Conservation (phyloP, 306 rosid genomes). For the Aeschynomene evenia region DNA sequence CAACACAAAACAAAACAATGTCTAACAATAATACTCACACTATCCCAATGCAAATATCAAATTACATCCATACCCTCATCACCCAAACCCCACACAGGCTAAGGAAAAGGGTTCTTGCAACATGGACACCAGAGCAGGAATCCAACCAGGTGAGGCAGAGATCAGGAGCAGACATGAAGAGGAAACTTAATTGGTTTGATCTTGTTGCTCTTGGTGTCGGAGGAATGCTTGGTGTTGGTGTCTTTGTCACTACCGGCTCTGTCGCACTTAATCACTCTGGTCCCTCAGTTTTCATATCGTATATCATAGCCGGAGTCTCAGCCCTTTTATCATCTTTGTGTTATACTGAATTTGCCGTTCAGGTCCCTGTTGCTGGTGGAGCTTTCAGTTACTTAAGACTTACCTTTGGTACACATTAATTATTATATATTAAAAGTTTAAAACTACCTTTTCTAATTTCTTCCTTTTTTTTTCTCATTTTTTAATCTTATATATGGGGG, state of each 20-base stretch:
- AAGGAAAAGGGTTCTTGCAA: constrained; percentile 80
- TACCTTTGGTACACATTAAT: constrained; percentile 61
- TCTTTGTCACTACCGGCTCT: constrained; percentile 84
- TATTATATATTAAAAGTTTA: too few relatives aligned
- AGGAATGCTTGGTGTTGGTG: constrained; percentile 98
- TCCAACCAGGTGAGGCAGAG: constrained; percentile 82
- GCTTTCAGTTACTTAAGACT: constrained; percentile 90
- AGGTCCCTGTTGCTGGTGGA: constrained; percentile 94
- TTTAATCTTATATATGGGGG: too few relatives aligned
- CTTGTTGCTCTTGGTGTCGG: constrained; percentile 84
- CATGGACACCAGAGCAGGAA: constrained; percentile 92
- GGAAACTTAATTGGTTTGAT: constrained; percentile 83
- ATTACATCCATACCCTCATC: constrained; percentile 63
- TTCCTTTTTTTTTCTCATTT: too few relatives aligned
- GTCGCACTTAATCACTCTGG: constrained; percentile 68
- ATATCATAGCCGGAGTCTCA: constrained; percentile 79
- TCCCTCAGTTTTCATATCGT: constrained; percentile 81
- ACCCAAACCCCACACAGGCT: constrained; percentile 84
- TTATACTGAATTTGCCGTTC: constrained; percentile 90
- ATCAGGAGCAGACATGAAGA: constrained; percentile 92
- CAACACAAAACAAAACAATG: constrained; percentile 31
- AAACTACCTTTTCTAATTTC: too few relatives aligned
- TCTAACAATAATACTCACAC: constrained; percentile 26
- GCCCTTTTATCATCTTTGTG: constrained; percentile 91
- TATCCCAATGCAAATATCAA: constrained; percentile 47